Conservation (phyloP, 1,139 yeast species). For the Blastobotrys buckinghamii region DNA sequence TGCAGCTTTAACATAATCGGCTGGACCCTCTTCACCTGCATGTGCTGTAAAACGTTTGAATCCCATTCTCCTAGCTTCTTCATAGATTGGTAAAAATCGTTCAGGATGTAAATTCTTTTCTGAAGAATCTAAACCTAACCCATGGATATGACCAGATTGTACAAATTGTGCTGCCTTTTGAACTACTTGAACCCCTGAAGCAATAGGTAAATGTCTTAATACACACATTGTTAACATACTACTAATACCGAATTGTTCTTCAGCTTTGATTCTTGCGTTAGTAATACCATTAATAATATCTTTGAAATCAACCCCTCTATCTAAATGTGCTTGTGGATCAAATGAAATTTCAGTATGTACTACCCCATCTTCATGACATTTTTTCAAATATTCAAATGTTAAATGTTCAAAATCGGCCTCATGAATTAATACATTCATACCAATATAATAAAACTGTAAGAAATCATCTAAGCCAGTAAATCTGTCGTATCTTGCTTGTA, state of each 20-base stretch:
- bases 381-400: slow-evolving; percentile 65
- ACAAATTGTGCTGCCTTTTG: slow-evolving; percentile 46
- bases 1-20: slow-evolving; percentile 52
- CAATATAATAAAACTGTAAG: slow-evolving; percentile 69
- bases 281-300: slow-evolving; percentile 58
- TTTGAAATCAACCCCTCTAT: slow-evolving; percentile 55
- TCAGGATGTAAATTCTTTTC: slow-evolving; percentile 73
- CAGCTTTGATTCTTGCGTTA: slow-evolving; percentile 58
- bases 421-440: slow-evolving; percentile 61
- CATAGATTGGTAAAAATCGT: slow-evolving; percentile 56
- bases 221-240: slow-evolving; percentile 74
- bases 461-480: slow-evolving; percentile 71
- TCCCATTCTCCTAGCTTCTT: slow-evolving; percentile 39
- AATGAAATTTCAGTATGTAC: slow-evolving; percentile 67
- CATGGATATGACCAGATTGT: slow-evolving; percentile 53
- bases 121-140: slow-evolving; percentile 70
- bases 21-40: slow-evolving; percentile 84
- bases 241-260: slow-evolving; percentile 50
- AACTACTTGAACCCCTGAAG: slow-evolving; percentile 51
- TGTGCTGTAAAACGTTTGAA: slow-evolving; percentile 61
- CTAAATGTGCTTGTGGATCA: slow-evolving; percentile 80
- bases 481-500: slow-evolving; percentile 51
- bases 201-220: slow-evolving; percentile 63
- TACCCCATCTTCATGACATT: slow-evolving; percentile 53
- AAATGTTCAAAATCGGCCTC: slow-evolving; percentile 68